A percentile compares a stretch with the other conserved stretches of the same genome.
phyloP scores from a whole-genome alignment of 495 filamentous ascomycete species.

The Terfezia boudieri region DNA sequence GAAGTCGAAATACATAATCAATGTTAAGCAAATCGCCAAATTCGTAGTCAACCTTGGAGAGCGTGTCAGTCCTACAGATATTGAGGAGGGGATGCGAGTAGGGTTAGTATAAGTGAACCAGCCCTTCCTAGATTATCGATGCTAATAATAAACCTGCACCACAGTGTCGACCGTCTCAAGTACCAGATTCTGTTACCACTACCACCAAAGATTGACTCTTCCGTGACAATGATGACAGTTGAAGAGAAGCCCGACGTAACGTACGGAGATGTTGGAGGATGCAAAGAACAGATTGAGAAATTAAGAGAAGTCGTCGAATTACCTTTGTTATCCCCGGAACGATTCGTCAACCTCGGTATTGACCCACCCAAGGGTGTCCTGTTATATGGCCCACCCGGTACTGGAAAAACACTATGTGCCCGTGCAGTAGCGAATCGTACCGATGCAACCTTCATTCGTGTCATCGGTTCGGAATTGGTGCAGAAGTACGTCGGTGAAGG shows the following conservation, averaged over 20 bases:
- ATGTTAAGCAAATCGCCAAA: slow-evolving; percentile 98
- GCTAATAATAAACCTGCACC: background rate
- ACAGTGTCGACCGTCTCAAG: slow-evolving; percentile 86
- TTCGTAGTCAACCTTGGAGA: slow-evolving; percentile 97
- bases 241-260: slow-evolving; percentile 99
- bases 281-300: slow-evolving; percentile 99
- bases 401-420: slow-evolving; percentile 93
- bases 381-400: slow-evolving; percentile 90
- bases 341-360: slow-evolving; percentile 92
- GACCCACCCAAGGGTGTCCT: slow-evolving; percentile 95
- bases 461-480: slow-evolving; percentile 89
- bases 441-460: slow-evolving; percentile 94
- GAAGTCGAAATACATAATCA: slow-evolving; percentile 99
- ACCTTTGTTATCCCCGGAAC: slow-evolving; percentile 85
- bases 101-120: slow-evolving; percentile 28
- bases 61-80: slow-evolving; percentile 91
- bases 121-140: background rate
- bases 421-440: slow-evolving; percentile 93
- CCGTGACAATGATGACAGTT: slow-evolving; percentile 99
- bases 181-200: slow-evolving; percentile 94
- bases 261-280: slow-evolving; percentile 94
- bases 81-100: slow-evolving; percentile 96
- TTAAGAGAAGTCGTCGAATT: slow-evolving; percentile 96
- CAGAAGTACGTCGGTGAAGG: slow-evolving; percentile 99
- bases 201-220: slow-evolving; percentile 97